Evolutionary conservation across 345 rosid species (phyloP), one percentile per base, ranked within the genome.

Genomic region (Raphanus raphanistrum): DNA sequence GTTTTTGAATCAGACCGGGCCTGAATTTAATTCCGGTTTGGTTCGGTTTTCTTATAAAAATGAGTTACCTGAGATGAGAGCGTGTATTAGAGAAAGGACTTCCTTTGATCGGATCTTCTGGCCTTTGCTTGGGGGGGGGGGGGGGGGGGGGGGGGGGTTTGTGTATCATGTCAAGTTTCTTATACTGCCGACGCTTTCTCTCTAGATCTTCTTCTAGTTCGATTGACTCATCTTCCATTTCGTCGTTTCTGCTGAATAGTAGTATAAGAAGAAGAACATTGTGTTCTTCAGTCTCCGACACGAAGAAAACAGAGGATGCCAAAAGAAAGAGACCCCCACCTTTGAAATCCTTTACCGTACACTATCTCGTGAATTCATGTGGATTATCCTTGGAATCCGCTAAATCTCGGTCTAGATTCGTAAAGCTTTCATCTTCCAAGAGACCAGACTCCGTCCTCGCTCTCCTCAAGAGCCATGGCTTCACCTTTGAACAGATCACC

Each of bases 311-410:
- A 12, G 58, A 74, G 66, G 71, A 27, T 7, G 41, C 66, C 26
- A 52, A 11, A 17, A 27, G 33, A 4, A 68, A 75, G 67, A 48
- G 54, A 69, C 74, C 55, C n/a, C n/a, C n/a, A 6, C 63, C 16
- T 70, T 11, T 62, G n/a, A 48, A 50, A 26, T 61, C 74, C 0
- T 77, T 64, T 29, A 77, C 75, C 3, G 72, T 77, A 21, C 57
- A 65, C 2, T 77, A 64, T 8, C 81, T 71, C 26, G 71, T 77
- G 76, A 64, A 71, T 1, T 71, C 81, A 57, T 78, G 81, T 65
- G 77, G 77, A 57, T 76, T 80, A 58, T 82, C 85, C 5, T 63
- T 74, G 5, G 79, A 83, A 25, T 62, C 82, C 43, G 85, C 83
- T n/a, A 63, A 32, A 33, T 68, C 55, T 2, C 60, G 59, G 41